Base-by-base conservation (phyloP, 768 basidiomycete species). In the Mycena vulgaris region DNA sequence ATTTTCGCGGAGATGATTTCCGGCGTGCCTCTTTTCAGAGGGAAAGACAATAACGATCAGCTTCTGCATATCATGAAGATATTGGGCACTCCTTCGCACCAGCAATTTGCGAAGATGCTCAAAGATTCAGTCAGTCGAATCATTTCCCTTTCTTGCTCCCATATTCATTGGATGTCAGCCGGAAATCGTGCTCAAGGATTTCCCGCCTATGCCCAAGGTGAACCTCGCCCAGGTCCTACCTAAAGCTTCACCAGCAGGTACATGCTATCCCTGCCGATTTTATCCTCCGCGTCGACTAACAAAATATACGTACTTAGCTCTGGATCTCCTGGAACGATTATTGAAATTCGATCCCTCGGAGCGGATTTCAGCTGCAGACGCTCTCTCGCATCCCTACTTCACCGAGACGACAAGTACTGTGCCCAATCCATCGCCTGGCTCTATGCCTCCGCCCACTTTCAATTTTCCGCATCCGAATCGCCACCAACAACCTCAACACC, bases 1-100 rank as follows among this genome's bases (percentile, higher is more conserved):
- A 99, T 99, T 78, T 98, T 99, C 79, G 97, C 98, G 17, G 98
- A 99, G 83, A 99, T 99, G 97, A 99, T 99, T 62, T 92, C 95
- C 19, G 98, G 98, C 1, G 92, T 97, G 13, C 98, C 98, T 23
- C 88, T 99, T 31, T 99, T 99, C 87, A 88, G 98, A 70, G 98
- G 98, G 25, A 86, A 97, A 72, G 98, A 99, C 79, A 99, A 99
- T 78, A 93, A 96, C 73, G 98, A 99, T 80, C 98, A 99, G 79
- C 85, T 99, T 27, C 85, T 96, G 56, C 96, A 98, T 75, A 99
- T 99, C 78, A 97, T 99, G 93, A 89, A 96, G 76, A 95, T 99
- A 57, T 90, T 99, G 67, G 98, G 98, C 21, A 99, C 98, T 0
- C 98, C 98, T 1, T 92, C 93, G 67, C 95, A 98, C 59, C 88